Evolutionary conservation across 768 basidiomycete genomes (phyloP), one percentile per base, ranked within the genome.

Genomic region (Tylopilus felleus): DNA sequence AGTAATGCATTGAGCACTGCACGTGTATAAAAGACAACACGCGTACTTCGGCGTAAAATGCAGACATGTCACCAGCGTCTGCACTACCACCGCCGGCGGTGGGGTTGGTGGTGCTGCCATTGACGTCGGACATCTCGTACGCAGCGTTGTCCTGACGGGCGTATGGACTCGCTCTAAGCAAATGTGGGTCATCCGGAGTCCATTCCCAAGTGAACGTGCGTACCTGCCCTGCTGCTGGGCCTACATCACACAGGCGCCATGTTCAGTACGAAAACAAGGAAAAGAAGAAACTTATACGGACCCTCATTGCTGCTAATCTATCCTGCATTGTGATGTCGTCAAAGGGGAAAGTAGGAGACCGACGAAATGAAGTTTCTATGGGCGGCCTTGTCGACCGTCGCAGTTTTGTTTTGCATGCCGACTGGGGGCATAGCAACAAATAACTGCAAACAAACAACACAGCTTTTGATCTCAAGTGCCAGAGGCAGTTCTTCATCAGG

Each of bases 271-370:
- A 27, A 14, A 38, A 12, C n/a, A 8, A 42, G 4, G 2, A 45
- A 14, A 22, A 47, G 28, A 5, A 8, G 0, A 42, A 47, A 10
- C 2, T 16, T 25, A 36, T 3, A 69, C 83, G 54, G 55, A 90
- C 89, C 75, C 90, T 83, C 84, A 89, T 83, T 58, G 87, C 89
- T 64, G 90, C 92, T 60, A 95, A 81, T 79, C 93, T 84, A 76
- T 95, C 92, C 12, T 40, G 39, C 82, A 93, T 84, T 60, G 52
- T 61, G 29, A 23, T 45, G 54, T 67, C 68, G 93, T 90, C 85
- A 91, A 51, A 49, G 16, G 88, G 61, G 63, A 71, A 60, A 54
- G 60, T 35, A 17, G 27, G 17, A 22, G 9, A 22, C 2, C 36
- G 17, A n/a, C 19, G 14, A 13, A 39, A 16, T 25, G 22, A 21